Conservation (phyloP, 371 early-diverging fungal species). For the Massospora cicadina region DNA sequence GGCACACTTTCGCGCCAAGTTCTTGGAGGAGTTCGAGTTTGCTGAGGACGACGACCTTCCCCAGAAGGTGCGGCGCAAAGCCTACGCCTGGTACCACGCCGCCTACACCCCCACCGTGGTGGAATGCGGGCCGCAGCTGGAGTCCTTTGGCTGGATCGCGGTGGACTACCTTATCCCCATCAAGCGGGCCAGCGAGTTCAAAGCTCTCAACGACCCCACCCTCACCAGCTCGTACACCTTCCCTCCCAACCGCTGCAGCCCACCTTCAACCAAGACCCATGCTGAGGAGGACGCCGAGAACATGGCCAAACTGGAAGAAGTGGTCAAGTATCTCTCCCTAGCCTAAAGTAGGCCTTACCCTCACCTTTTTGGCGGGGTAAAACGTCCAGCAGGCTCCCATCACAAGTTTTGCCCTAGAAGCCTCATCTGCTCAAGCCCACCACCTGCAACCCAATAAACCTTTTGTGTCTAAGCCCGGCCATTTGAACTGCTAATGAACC, state of each 20-base stretch:
- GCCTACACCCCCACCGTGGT: background rate
- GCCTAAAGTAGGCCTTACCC: background rate
- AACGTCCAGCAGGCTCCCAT: no score
- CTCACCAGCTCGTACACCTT: background rate
- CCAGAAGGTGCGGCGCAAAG: background rate
- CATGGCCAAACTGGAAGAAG: background rate
- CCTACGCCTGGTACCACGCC: background rate
- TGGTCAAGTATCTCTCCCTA: background rate
- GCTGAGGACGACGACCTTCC: background rate
- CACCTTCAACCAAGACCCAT: background rate
- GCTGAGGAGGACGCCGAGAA: background rate
- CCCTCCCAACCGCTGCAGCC: background rate
- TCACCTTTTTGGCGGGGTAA: no score
- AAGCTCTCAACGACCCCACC: background rate
- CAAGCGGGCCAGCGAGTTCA: background rate
- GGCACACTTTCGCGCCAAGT: slow-evolving; percentile 20
- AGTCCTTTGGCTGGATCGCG: background rate
- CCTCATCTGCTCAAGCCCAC: no score
- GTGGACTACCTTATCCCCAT: background rate
- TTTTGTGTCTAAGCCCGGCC: no score
- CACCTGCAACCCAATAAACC: no score
- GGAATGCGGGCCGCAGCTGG: background rate
- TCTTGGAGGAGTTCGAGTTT: slow-evolving; percentile 24
- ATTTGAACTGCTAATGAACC: no score
- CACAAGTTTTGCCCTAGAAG: no score